Percentiles rank a stretch among this genome's conserved stretches.
Evolutionary conservation across 2,329 filamentous ascomycete genomes (phyloP).

Genomic region (Colletotrichum coccodes): DNA sequence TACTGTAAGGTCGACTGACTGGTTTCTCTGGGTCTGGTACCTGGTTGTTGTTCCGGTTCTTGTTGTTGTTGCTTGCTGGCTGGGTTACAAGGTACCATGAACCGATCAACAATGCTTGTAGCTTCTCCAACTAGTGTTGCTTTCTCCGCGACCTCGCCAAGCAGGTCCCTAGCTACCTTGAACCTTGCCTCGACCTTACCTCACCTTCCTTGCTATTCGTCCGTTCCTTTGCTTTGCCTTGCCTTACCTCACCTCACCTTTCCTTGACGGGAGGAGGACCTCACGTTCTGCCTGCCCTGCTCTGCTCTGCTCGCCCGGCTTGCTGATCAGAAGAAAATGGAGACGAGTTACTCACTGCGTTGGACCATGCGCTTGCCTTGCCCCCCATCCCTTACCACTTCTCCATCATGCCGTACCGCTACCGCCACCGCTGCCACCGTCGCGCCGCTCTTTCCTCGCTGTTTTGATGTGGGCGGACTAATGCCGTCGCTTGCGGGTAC

Average conservation of each 20-base stretch:
- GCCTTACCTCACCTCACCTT: neutral
- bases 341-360: neutral
- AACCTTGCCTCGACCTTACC: constrained; percentile 16
- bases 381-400: neutral
- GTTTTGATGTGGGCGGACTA: constrained; percentile 15
- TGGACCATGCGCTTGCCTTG: neutral
- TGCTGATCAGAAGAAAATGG: neutral
- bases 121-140: constrained; percentile 32
- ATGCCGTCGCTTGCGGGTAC: constrained; percentile 28
- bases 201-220: constrained; percentile 25
- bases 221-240: constrained; percentile 2
- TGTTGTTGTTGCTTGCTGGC: neutral
- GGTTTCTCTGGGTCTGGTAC: neutral
- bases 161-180: constrained; percentile 18
- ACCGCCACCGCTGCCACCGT: constrained; percentile 11
- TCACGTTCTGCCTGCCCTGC: no score
- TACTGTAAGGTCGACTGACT: constrained; percentile 1
- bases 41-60: neutral
- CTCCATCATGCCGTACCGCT: constrained; percentile 15
- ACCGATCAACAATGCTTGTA: constrained; percentile 23
- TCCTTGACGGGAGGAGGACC: neutral
- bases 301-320: neutral
- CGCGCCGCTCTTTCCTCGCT: constrained; percentile 28
- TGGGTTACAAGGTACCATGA: constrained; percentile 17
- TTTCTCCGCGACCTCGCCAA: constrained; percentile 32